Percentiles rank a stretch among this genome's conserved stretches.
Evolutionary conservation across 2,329 filamentous ascomycete genomes (phyloP).

Genomic region (Camptophora hylomeconis): DNA sequence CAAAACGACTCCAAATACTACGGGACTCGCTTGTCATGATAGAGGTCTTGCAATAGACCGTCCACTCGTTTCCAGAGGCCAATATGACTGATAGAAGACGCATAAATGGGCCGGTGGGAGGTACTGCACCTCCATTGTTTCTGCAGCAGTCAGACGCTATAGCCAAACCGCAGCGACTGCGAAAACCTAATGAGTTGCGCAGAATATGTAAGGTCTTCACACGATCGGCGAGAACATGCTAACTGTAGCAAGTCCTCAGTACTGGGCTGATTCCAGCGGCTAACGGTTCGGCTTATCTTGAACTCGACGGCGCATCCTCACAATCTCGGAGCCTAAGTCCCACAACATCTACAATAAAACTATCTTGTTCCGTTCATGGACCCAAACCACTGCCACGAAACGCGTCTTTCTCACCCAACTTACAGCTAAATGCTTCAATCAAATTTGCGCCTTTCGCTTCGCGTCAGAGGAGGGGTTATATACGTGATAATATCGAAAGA

Average conservation of each 20-base stretch:
- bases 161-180: constrained; percentile 40
- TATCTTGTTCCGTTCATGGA: constrained; percentile 86
- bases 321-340: constrained; percentile 35
- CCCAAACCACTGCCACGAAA: constrained; percentile 81
- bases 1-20: not conserved
- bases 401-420: constrained; percentile 80
- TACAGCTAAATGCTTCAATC: constrained; percentile 82
- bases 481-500: constrained; percentile 73
- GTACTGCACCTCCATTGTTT: constrained; percentile 63
- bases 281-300: constrained; percentile 67
- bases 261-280: constrained; percentile 88
- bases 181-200: constrained; percentile 58
- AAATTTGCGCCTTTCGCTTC: constrained; percentile 96
- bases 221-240: constrained; percentile 3
- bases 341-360: constrained; percentile 60
- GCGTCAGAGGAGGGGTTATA: constrained; percentile 65
- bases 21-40: not conserved
- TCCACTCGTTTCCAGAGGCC: constrained; percentile 15
- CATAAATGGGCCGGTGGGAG: constrained; percentile 73
- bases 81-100: constrained; percentile 73
- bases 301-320: constrained; percentile 37
- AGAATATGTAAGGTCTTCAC: constrained; percentile 62
- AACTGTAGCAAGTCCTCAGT: constrained; percentile 54
- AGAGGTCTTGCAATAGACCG: constrained; percentile 3
- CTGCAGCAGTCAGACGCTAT: constrained; percentile 34